Conservation (phyloP, 345 rosid species). For the Jatropha curcas region DNA sequence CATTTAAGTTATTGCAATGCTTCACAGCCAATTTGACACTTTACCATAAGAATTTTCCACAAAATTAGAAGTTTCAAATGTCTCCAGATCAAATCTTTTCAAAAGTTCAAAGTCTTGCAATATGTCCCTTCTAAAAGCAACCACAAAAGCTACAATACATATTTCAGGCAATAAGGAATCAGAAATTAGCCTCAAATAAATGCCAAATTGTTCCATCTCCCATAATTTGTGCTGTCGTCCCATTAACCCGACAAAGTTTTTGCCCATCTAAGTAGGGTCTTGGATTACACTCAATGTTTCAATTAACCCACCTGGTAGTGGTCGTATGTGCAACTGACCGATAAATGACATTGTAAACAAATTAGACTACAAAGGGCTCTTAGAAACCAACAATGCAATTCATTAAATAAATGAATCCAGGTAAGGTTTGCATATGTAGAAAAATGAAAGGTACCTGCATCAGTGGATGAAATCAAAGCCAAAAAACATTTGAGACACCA, state of each 20-base stretch:
- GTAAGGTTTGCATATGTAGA: too few species aligned
- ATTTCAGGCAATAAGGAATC: neutral
- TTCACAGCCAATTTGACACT: neutral
- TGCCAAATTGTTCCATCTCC: neutral
- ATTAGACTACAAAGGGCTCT: neutral
- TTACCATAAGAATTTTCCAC: constrained; percentile 10
- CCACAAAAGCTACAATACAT: neutral
- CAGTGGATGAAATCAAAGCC: neutral
- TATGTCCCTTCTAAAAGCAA: neutral
- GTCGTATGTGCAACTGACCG: neutral
- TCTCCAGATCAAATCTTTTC: neutral
- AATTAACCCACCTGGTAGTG: neutral
- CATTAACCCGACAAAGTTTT: constrained; percentile 3
- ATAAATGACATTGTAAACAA: neutral
- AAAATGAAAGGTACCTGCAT: neutral
- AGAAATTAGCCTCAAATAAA: constrained; percentile 7
- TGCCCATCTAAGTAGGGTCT: neutral
- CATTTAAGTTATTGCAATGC: neutral
- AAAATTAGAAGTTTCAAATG: neutral
- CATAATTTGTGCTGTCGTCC: neutral
- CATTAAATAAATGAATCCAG: neutral
- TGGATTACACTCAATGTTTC: neutral
- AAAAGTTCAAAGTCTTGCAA: neutral
- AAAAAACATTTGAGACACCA: constrained; percentile 3
- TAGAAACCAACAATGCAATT: neutral